Evolutionary conservation across 202 grass and related monocot genomes (phyloP).

Genomic region (Musa balbisiana): DNA sequence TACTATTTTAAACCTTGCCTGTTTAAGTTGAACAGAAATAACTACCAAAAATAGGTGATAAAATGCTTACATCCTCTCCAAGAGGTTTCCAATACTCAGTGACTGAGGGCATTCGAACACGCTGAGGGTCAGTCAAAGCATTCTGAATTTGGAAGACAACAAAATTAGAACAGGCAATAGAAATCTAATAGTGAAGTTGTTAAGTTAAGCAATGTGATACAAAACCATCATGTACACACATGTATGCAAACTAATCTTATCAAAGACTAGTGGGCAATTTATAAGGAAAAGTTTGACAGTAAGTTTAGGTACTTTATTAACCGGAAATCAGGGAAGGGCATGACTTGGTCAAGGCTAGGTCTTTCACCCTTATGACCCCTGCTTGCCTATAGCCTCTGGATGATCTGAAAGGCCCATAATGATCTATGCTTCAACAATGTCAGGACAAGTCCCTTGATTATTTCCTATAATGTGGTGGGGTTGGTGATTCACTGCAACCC

Average conservation of each 20-base stretch:
- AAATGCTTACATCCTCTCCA: constrained; percentile 77
- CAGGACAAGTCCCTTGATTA: too few relatives aligned
- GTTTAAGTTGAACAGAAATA: constrained; percentile 10
- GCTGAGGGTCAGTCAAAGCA: constrained; percentile 72
- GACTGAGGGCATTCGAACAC: constrained; percentile 61
- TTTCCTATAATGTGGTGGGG: too few relatives aligned
- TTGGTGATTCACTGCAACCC: too few relatives aligned
- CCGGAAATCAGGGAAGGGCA: too few relatives aligned
- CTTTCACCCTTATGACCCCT: too few relatives aligned
- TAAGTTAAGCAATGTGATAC: neutral
- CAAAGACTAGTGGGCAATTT: too few relatives aligned
- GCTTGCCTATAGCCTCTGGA: too few relatives aligned
- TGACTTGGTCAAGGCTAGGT: too few relatives aligned
- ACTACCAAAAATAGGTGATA: neutral
- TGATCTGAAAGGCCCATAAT: too few relatives aligned
- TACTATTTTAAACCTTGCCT: neutral
- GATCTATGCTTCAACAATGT: too few relatives aligned
- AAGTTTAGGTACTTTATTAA: too few relatives aligned
- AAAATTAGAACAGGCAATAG: neutral
- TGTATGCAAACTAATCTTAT: neutral
- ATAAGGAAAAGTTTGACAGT: too few relatives aligned
- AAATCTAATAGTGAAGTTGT: neutral
- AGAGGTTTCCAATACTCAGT: constrained; percentile 97
- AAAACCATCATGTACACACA: neutral
- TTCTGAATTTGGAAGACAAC: constrained; percentile 44